A percentile compares a stretch with the other conserved stretches of the same genome.
Evolutionary conservation across 2,329 filamentous ascomycete species (phyloP).

Genomic region (Clonostachys solani): DNA sequence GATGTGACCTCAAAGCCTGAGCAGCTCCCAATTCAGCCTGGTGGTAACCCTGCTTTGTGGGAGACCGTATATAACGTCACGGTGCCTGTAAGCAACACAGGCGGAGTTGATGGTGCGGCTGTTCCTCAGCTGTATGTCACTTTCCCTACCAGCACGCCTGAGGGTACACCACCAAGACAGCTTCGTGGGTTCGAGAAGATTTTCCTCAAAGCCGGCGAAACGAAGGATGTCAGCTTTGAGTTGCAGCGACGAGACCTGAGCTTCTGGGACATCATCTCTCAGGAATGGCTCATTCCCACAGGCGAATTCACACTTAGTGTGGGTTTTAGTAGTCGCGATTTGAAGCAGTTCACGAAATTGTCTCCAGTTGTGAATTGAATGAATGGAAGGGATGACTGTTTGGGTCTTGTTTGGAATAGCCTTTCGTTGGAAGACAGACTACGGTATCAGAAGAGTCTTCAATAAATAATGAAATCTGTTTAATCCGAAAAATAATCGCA

Average conservation of each 20-base stretch:
- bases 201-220: constrained; percentile 31
- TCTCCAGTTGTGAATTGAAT: too few species aligned
- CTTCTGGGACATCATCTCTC: constrained; percentile 38
- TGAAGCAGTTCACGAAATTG: constrained; percentile 1
- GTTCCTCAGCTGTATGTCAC: constrained; percentile 53
- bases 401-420: too few species aligned
- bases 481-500: too few species aligned
- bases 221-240: constrained; percentile 32
- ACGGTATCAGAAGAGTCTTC: too few species aligned
- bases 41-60: constrained; percentile 54
- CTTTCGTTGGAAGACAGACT: too few species aligned
- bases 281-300: constrained; percentile 32
- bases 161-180: constrained; percentile 40
- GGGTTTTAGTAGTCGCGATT: constrained; percentile 24
- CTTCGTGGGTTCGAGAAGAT: constrained; percentile 50
- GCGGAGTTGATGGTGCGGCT: constrained; percentile 38
- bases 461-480: too few species aligned
- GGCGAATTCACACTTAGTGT: constrained; percentile 21
- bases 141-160: constrained; percentile 27
- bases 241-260: constrained; percentile 43
- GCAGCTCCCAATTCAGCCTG: constrained; percentile 29
- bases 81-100: constrained; percentile 45
- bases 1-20: constrained; percentile 20
- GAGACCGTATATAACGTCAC: constrained; percentile 41
- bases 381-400: too few species aligned